phyloP scores from a whole-genome alignment of 495 filamentous ascomycete species.

The Penicillium cinerascens region DNA sequence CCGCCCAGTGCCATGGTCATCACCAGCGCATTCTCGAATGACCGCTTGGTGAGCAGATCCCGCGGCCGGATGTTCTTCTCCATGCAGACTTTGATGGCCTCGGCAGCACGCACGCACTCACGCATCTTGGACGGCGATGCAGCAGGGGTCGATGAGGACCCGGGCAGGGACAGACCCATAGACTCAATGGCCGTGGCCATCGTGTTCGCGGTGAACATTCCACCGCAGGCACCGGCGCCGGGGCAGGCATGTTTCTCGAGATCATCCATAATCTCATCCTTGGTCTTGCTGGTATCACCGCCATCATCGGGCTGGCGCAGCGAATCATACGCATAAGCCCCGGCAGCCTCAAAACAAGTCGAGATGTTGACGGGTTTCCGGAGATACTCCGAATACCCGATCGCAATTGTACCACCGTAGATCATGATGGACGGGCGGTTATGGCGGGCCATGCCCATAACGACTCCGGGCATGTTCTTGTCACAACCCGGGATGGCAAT shows the following conservation, averaged over 20 bases:
- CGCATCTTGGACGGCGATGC: conserved; percentile 85
- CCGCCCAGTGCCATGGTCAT: conserved; percentile 92
- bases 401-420: conserved; percentile 88
- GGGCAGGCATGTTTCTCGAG: conserved; percentile 85
- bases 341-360: conserved; percentile 85
- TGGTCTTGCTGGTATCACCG: conserved; percentile 55
- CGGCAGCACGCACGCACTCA: conserved; percentile 83
- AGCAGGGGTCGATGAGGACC: conserved; percentile 87
- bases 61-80: conserved; percentile 82
- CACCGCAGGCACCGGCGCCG: conserved; percentile 90
- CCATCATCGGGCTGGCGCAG: conserved; percentile 55
- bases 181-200: conserved; percentile 96
- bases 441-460: conserved; percentile 84
- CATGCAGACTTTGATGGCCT: conserved; percentile 82
- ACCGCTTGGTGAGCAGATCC: conserved; percentile 76
- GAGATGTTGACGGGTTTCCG: conserved; percentile 83
- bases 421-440: conserved; percentile 84
- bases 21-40: conserved; percentile 91
- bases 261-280: conserved; percentile 81
- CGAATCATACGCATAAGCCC: conserved; percentile 78
- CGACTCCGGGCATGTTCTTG: conserved; percentile 94
- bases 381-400: conserved; percentile 76
- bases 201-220: conserved; percentile 97
- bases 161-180: conserved; percentile 87
- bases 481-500: conserved; percentile 95